These are phyloP conservation scores for Blepharisma japonicum DNA, from an alignment of 73 alveolate species.

Conservation along the genomic window DNA sequence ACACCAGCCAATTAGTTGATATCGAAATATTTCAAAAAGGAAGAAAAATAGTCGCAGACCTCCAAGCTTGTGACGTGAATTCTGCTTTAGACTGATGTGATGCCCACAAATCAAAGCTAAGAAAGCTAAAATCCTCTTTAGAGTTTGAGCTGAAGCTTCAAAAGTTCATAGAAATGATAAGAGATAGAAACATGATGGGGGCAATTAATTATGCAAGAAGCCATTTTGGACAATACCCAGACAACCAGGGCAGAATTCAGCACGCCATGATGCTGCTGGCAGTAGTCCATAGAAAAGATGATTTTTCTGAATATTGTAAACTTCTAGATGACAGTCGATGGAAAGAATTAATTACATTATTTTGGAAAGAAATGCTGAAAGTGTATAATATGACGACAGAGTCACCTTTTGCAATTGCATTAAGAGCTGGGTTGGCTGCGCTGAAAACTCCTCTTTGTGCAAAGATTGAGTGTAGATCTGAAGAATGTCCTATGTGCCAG, in stretches of 20 bases:
- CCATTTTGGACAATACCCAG: conserved; percentile 14
- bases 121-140: neutral
- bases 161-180: neutral
- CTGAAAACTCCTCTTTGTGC: conserved; percentile 16
- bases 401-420: neutral
- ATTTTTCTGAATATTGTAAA: conserved; percentile 12
- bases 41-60: conserved; percentile 3
- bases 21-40: neutral
- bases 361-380: conserved; percentile 7
- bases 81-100: conserved; percentile 18
- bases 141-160: conserved; percentile 21
- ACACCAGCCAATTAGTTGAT: neutral
- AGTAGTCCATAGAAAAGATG: neutral
- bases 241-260: neutral
- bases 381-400: conserved; percentile 1
- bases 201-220: conserved; percentile 7
- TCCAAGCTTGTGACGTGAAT: neutral
- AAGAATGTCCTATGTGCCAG: conserved; percentile 9
- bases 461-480: neutral
- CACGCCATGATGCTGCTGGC: conserved; percentile 15
- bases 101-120: conserved; percentile 4
- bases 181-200: neutral
- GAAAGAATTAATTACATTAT: neutral
- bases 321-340: conserved; percentile 1
- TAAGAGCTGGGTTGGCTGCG: conserved; percentile 1